A percentile compares a stretch with the other conserved stretches of the same genome.
phyloP scores from a whole-genome alignment of 1,284 basidiomycete species.

The Ustilago trichophora region DNA sequence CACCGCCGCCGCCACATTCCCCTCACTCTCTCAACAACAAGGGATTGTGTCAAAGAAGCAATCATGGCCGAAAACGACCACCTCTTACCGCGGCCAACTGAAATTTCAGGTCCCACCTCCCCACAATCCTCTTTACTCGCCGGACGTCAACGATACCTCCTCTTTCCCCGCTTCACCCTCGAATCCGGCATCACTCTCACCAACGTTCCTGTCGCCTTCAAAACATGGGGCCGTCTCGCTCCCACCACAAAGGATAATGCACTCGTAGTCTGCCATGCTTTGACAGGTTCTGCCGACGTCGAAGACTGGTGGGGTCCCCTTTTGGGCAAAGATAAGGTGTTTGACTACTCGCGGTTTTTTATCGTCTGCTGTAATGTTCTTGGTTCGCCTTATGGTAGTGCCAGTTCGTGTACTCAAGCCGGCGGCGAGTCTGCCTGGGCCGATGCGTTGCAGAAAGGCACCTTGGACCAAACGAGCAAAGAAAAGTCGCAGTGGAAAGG shows the following conservation, averaged over 20 bases:
- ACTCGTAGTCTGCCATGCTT: conserved; percentile 95
- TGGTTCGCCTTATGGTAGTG: conserved; percentile 93
- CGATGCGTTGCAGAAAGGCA: not conserved
- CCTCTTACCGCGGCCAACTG: conserved; percentile 22
- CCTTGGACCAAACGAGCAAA: not conserved
- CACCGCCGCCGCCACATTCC: too few relatives aligned
- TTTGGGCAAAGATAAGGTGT: conserved; percentile 87
- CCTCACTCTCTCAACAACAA: too few relatives aligned
- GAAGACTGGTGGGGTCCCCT: conserved; percentile 97
- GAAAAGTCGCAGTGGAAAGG: conserved; percentile 44
- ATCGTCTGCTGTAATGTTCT: conserved; percentile 93
- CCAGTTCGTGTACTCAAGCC: conserved; percentile 73
- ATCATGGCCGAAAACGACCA: too few relatives aligned
- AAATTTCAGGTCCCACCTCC: conserved; percentile 62
- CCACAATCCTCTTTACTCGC: conserved; percentile 56
- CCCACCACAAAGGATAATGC: conserved; percentile 79
- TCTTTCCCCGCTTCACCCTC: conserved; percentile 74
- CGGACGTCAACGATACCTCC: conserved; percentile 57
- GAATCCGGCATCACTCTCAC: conserved; percentile 79
- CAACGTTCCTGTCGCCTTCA: conserved; percentile 91
- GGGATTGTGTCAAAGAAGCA: too few relatives aligned
- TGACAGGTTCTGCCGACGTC: conserved; percentile 95
- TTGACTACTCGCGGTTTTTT: conserved; percentile 88
- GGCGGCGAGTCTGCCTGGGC: conserved; percentile 47
- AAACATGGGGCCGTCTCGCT: conserved; percentile 94